These are phyloP conservation scores for Bruguiera gymnorhiza DNA, from an alignment of 345 rosid genomes.

Conservation along the genomic window DNA sequence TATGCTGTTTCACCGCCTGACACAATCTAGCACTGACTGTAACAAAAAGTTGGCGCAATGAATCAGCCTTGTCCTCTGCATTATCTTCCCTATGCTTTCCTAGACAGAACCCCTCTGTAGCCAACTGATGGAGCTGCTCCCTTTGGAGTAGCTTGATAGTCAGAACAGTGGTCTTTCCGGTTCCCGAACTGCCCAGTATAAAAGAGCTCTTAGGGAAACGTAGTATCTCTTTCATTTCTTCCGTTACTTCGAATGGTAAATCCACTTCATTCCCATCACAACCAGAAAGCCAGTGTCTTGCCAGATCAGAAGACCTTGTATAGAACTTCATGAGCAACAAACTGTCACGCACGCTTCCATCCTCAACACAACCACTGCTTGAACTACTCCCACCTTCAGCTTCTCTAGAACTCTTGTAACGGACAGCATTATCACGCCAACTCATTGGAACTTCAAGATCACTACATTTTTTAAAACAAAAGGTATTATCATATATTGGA, in stretches of 20 bases:
- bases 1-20: conserved; percentile 42
- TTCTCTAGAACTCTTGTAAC: conserved; percentile 14
- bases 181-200: conserved; percentile 54
- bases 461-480: conserved; percentile 23
- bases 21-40: conserved; percentile 48
- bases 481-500: background rate
- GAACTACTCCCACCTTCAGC: conserved; percentile 18
- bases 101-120: conserved; percentile 19
- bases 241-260: conserved; percentile 51
- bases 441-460: conserved; percentile 44
- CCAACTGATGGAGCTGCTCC: conserved; percentile 32
- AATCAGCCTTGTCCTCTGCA: conserved; percentile 11
- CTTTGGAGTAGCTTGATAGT: conserved; percentile 43
- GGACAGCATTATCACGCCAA: conserved; percentile 35
- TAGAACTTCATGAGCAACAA: conserved; percentile 54
- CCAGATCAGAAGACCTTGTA: conserved; percentile 34
- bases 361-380: conserved; percentile 28
- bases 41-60: conserved; percentile 52
- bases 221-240: conserved; percentile 40
- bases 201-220: conserved; percentile 39
- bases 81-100: background rate
- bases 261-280: conserved; percentile 37
- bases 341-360: conserved; percentile 47
- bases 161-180: conserved; percentile 55
- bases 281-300: conserved; percentile 39